Percentiles rank a stretch among this genome's conserved stretches.
Evolutionary conservation across 768 basidiomycete genomes (phyloP).

Genomic region (Leucosporidium yakuticum): DNA sequence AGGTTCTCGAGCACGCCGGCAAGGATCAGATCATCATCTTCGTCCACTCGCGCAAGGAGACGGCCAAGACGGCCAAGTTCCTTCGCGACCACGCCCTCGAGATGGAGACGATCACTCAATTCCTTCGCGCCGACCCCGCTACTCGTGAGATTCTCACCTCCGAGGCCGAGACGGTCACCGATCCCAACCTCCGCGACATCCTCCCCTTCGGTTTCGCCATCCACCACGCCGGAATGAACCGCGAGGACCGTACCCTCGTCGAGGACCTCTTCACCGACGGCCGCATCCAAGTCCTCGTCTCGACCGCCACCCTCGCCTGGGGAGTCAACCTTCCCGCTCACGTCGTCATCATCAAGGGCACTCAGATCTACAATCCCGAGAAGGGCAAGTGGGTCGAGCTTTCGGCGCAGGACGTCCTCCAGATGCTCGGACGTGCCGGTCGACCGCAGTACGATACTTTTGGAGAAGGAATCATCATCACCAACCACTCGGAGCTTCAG

Average conservation of each 20-base stretch:
- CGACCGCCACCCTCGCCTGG: constrained; percentile 98
- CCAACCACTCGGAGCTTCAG: constrained; percentile 92
- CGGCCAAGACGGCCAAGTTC: constrained; percentile 91
- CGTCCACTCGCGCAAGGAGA: constrained; percentile 97
- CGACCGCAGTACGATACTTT: constrained; percentile 95
- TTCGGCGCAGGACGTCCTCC: constrained; percentile 89
- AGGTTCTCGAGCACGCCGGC: constrained; percentile 75
- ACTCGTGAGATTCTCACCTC: constrained; percentile 81
- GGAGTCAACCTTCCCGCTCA: constrained; percentile 98
- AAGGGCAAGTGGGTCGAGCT: constrained; percentile 97
- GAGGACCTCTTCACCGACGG: constrained; percentile 93
- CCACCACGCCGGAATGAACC: constrained; percentile 93
- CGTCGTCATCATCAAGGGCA: constrained; percentile 99
- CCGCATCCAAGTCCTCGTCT: constrained; percentile 86
- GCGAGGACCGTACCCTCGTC: constrained; percentile 81
- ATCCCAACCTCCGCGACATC: constrained; percentile 75
- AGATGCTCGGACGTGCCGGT: constrained; percentile 97
- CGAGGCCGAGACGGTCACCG: constrained; percentile 75
- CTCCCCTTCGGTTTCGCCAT: constrained; percentile 96
- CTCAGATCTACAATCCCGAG: constrained; percentile 98
- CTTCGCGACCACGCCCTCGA: constrained; percentile 91
- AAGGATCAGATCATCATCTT: constrained; percentile 94
- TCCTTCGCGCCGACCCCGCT: constrained; percentile 87
- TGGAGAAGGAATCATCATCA: constrained; percentile 97
- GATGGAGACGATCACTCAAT: constrained; percentile 91